Base-by-base conservation (phyloP, 169 alveolate genomes). In the Toxoplasma gondii region DNA sequence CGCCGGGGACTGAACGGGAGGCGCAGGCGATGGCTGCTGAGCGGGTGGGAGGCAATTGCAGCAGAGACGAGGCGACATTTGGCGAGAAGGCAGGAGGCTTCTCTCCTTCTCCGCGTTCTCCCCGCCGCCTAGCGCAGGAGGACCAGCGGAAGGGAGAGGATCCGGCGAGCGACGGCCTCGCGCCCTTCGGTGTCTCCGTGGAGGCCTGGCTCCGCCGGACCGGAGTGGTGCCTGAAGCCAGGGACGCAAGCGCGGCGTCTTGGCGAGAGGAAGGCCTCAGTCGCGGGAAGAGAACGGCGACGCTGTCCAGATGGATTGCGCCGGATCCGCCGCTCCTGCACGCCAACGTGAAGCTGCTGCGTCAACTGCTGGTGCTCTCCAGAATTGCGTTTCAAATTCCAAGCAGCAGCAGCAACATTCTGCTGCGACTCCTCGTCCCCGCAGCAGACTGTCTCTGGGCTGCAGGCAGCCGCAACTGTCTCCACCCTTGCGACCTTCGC, bases 401-500 rank as follows among this genome's bases (percentile, higher is more conserved):
- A 34, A 84, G 93, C 45, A 49, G 92, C 93, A 69, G 93, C 92
- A 92, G 95, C 92, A 92, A 86, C 95, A 92, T 64, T 34, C 82
- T 92, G 81, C 90, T 41, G 45, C 36, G 90, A 24, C 88, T 92
- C 43, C 81, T 92, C 44, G 58, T 91, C 7, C 95, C 95, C 43
- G 44, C 87, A 5, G 80, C 80, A 12, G 92, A 92, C 93, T 83
- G 90, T 54, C 67, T 84, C 54, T 44, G 80, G 64, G 92, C 92
- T 43, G 82, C 93, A 1, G 84, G 84, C 39, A 24, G 44, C 90
- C 43, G 64, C 44, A 43, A 36, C 17, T 4, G 38, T 17, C 78
- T 92, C 58, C 95, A 92, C 36, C 95, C 95, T n/a, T 74, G 78
- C 44, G 95, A 92, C 67, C 95, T 92, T 41, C 95, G 95, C 43